phyloP scores from a whole-genome alignment of 148 eudicot genomes.

The Cornus suecica region DNA sequence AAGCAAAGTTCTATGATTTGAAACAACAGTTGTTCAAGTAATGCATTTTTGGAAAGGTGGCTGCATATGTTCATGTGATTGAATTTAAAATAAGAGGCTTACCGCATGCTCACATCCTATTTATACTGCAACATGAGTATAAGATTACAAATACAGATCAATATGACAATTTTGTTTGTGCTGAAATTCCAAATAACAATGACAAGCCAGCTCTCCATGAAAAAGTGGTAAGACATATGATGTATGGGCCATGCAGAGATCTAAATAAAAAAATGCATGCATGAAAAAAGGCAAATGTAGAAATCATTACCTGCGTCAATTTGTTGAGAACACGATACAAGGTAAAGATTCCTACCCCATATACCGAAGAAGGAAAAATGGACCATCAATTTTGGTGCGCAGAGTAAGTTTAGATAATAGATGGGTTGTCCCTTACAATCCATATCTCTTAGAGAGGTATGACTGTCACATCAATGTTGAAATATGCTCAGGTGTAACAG shows the following conservation, averaged over 20 bases:
- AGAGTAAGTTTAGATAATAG: no score
- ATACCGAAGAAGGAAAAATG: conserved; percentile 21
- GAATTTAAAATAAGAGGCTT: no score
- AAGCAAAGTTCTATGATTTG: conserved; percentile 15
- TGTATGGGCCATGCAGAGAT: conserved; percentile 42
- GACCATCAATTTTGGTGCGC: no score
- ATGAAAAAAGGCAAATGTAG: no score
- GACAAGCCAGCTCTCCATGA: background rate
- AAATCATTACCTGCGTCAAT: conserved; percentile 6
- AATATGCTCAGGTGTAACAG: conserved; percentile 15
- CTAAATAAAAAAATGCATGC: conserved; percentile 6
- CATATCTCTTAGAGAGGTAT: conserved; percentile 14
- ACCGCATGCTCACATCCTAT: no score
- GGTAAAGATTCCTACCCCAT: conserved; percentile 22
- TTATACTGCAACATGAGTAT: no score
- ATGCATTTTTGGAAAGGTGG: no score
- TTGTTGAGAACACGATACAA: background rate
- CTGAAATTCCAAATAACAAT: conserved; percentile 6
- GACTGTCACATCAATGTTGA: conserved; percentile 30
- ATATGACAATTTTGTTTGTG: no score
- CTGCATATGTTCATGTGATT: no score
- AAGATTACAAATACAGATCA: no score
- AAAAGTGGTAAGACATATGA: no score
- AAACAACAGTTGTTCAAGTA: no score
- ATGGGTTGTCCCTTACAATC: conserved; percentile 32